Percentiles rank a stretch among this genome's conserved stretches.
phyloP scores from a whole-genome alignment of 345 rosid genomes.

The Pugionium cornutum region DNA sequence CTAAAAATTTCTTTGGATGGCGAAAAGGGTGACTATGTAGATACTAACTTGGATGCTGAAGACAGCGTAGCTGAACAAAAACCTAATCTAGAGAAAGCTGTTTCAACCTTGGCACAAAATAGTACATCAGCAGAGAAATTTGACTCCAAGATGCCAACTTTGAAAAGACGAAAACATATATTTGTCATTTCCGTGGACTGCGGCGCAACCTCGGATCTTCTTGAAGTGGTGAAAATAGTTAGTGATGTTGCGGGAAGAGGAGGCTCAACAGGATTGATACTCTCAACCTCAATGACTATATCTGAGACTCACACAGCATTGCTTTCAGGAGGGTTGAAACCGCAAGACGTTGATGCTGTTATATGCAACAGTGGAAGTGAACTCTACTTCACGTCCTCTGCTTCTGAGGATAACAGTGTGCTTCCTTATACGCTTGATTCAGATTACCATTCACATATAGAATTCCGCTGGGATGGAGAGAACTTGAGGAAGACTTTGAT shows the following conservation, averaged over 20 bases:
- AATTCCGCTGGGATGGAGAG: constrained; percentile 85
- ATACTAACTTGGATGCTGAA: constrained; percentile 48
- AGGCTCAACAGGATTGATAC: constrained; percentile 55
- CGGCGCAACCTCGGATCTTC: constrained; percentile 40
- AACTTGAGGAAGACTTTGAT: constrained; percentile 64
- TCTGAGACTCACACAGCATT: constrained; percentile 58
- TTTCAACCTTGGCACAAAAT: constrained; percentile 44
- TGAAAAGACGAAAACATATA: constrained; percentile 55
- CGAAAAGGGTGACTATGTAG: constrained; percentile 48
- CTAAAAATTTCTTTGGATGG: constrained; percentile 66
- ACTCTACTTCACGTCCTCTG: constrained; percentile 60
- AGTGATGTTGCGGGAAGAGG: constrained; percentile 47
- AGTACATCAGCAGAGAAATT: constrained; percentile 41
- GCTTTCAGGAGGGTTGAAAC: constrained; percentile 54
- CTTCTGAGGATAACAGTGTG: constrained; percentile 44
- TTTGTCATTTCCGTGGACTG: constrained; percentile 67
- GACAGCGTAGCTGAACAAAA: constrained; percentile 45
- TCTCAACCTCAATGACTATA: constrained; percentile 67
- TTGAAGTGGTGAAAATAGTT: constrained; percentile 44
- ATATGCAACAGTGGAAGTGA: constrained; percentile 85
- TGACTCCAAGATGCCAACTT: constrained; percentile 47
- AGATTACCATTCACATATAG: constrained; percentile 76
- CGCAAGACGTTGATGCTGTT: constrained; percentile 69
- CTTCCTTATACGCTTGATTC: constrained; percentile 60
- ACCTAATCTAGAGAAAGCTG: constrained; percentile 49